A percentile compares a stretch with the other conserved stretches of the same genome.
These are phyloP conservation scores for Cladosporium halotolerans DNA, from an alignment of 2,329 filamentous ascomycete species.

Conservation along the genomic window DNA sequence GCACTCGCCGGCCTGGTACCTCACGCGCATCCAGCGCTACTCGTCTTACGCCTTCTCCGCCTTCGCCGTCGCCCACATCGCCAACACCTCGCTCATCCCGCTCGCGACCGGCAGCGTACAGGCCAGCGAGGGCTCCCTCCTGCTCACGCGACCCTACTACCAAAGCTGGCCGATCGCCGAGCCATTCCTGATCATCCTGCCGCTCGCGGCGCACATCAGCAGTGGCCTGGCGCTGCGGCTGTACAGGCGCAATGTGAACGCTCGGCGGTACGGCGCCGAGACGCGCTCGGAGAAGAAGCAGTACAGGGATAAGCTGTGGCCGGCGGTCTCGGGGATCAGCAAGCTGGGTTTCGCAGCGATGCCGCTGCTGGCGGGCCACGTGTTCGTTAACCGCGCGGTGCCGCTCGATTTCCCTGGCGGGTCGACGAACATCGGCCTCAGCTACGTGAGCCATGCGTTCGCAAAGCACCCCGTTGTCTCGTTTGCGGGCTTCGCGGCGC, in stretches of 20 bases:
- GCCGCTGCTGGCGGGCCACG: conserved; percentile 62
- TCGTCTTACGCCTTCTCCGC: conserved; percentile 77
- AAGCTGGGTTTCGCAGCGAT: conserved; percentile 65
- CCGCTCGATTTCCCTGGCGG: conserved; percentile 75
- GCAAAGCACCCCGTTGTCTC: conserved; percentile 61
- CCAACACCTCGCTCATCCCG: conserved; percentile 76
- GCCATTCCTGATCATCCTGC: conserved; percentile 69
- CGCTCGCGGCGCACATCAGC: conserved; percentile 67
- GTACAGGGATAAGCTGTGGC: conserved; percentile 51
- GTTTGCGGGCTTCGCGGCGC: conserved; percentile 61
- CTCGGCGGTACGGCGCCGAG: conserved; percentile 68
- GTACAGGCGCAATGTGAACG: conserved; percentile 64
- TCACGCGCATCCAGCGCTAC: conserved; percentile 75
- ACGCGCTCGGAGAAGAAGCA: conserved; percentile 45
- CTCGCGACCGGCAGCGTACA: conserved; percentile 66
- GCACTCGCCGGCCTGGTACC: conserved; percentile 69
- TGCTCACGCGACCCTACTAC: conserved; percentile 88
- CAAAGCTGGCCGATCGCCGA: conserved; percentile 70
- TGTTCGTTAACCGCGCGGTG: conserved; percentile 67
- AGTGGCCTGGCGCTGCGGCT: conserved; percentile 73
- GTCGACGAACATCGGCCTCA: conserved; percentile 76
- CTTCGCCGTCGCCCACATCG: conserved; percentile 70
- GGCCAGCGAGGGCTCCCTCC: conserved; percentile 74
- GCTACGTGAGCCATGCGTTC: conserved; percentile 81
- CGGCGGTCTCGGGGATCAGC: conserved; percentile 62